Evolutionary conservation across 2,329 filamentous ascomycete species (phyloP).

Genomic region (Epichloe sibirici): DNA sequence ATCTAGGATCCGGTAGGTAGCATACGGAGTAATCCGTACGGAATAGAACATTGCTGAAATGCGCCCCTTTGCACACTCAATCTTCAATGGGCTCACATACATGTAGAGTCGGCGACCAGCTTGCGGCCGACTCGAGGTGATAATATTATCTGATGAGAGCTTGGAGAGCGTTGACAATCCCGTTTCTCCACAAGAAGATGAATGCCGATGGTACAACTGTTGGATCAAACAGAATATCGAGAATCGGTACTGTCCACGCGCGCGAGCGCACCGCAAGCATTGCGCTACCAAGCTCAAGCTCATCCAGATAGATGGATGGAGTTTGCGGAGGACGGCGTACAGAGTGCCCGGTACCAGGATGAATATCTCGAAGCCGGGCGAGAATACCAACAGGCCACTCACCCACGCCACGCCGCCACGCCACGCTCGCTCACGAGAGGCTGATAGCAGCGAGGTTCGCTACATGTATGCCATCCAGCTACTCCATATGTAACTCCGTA

Average conservation of each 20-base stretch:
- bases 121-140: not conserved
- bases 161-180: not conserved
- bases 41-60: too few relatives aligned
- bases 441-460: not conserved
- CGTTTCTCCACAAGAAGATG: not conserved
- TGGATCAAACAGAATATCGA: not conserved
- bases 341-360: not conserved
- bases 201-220: not conserved
- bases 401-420: too few relatives aligned
- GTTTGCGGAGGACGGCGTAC: not conserved
- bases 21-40: too few relatives aligned
- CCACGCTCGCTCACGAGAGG: not conserved
- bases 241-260: not conserved
- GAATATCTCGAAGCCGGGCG: not conserved
- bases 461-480: not conserved
- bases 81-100: too few relatives aligned
- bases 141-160: too few relatives aligned
- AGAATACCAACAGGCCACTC: not conserved
- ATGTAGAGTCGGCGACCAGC: not conserved
- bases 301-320: not conserved
- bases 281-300: not conserved
- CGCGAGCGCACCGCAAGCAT: not conserved
- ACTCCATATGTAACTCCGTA: not conserved
- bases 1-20: not conserved
- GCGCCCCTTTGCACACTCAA: too few relatives aligned